Evolutionary conservation across 2,329 filamentous ascomycete species (phyloP), one percentile per base, ranked within the genome.

Genomic region (Dryadomyces sulphureus): DNA sequence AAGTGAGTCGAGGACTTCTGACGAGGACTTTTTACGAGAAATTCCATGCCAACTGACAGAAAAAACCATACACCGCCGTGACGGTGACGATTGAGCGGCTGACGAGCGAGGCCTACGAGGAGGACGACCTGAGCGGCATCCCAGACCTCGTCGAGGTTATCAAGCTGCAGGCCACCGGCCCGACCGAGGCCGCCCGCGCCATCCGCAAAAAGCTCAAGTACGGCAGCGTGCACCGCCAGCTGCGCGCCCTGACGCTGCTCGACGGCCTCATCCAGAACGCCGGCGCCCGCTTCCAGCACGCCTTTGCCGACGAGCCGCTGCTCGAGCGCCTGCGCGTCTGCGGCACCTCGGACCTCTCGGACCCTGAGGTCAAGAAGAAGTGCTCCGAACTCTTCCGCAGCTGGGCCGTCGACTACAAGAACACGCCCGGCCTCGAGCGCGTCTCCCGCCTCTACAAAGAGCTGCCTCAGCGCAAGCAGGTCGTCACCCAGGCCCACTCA

Each of bases 201-300:
- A 76, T 98, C 55, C 79, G 92, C 50, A 98, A 98, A 75, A 96
- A 96, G 69, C 77, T 98, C 73, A 98, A 98, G 68, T 96, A 98
- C 64, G 92, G 92, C 55, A 94, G 79, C 57, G 73, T 85, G n/a
- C 90, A 96, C 62, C 82, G 88, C 43, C 92, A 98, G 63, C 72
- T 96, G 30, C 79, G 92, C 49, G 84, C 92, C 32, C 74, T 98
- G 20, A 82, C 84, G 11, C 81, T 98, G 43, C 75, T 98, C 2
- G 92, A 98, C 60, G 89, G 85, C 38, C 72, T 98, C 35, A 92
- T 98, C 50, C 86, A 95, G 59, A 98, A 98, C 65, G 89, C 88
- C 2, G 90, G 90, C 1, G 72, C 82, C 12, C 77, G 82, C 12
- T 95, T 96, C 59, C 84, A 95, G 62, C 79, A 85, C 42, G 75